Evolutionary conservation across 768 basidiomycete species (phyloP), one percentile per base, ranked within the genome.

Genomic region (Podaxis sp.): DNA sequence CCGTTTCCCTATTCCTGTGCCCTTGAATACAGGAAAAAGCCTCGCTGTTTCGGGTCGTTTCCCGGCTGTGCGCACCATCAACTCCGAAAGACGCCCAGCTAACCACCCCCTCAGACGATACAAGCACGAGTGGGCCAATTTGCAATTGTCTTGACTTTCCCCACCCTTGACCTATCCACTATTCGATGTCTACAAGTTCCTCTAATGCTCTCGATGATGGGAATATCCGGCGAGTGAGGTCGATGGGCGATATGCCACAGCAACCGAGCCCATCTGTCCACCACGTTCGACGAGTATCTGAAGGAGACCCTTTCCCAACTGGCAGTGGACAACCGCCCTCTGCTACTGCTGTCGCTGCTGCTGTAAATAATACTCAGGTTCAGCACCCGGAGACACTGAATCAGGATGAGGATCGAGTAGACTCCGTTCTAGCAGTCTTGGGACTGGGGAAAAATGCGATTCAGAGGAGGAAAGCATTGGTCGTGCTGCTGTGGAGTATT

Each of bases 401-500:
- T 19, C 47, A 7, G 19, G 9, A 38, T 6, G 25, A 8, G 6
- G 46, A 38, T 56, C n/a, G 33, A 25, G 15, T 50, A 12, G 36
- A 51, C 27, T 51, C 49, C 56, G 27, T 70, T 17, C 71, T 82
- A 66, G 66, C 72, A 3, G 77, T 78, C 64, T 71, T 89, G 46
- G 88, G 88, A 2, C 68, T 84, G 57, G 88, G 88, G 6, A 75
- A 79, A 12, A 74, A 79, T 53, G 85, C 82, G 24, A 76, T 82
- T 3, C 76, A 74, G 62, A 79, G 78, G 5, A 79, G 87, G 49
- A 85, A 82, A 68, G 77, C 82, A 47, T 69, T 87, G 17, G 76
- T 87, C 27, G 80, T 81, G 6, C 66, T 88, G 11, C 71, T 85
- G 37, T 82, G 82, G 74, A 81, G 79, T 53, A 63, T 86, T 8